Evolutionary conservation across 2,329 filamentous ascomycete species (phyloP).

Genomic region (Paecilomyces dactylethromorphus): DNA sequence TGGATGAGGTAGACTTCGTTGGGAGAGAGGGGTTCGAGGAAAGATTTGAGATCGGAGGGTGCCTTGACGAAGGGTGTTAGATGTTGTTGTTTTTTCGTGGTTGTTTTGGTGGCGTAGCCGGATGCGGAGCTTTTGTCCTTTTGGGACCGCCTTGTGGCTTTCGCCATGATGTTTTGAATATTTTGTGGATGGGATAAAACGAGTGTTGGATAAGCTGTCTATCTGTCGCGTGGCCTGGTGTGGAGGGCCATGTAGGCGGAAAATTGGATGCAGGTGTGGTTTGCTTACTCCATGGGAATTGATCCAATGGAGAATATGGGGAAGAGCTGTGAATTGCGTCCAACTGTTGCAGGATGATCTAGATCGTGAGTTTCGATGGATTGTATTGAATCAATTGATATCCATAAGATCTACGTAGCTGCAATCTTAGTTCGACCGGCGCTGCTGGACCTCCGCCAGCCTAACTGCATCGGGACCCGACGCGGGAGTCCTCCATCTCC

Average conservation of each 20-base stretch:
- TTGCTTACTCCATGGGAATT: neutral
- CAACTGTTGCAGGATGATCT: neutral
- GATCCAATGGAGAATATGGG: neutral
- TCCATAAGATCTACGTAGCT: neutral
- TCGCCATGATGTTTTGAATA: conserved; percentile 23
- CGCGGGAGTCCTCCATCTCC: neutral
- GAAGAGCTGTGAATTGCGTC: neutral
- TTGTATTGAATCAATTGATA: too few species aligned
- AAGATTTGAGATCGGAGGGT: conserved; percentile 56
- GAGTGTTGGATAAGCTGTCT: neutral
- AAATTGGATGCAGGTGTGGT: neutral
- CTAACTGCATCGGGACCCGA: neutral
- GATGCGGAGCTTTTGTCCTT: conserved; percentile 22
- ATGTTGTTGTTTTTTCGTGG: conserved; percentile 17
- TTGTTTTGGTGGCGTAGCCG: conserved; percentile 22
- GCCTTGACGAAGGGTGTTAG: conserved; percentile 64
- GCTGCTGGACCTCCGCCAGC: neutral
- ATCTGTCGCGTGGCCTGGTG: neutral
- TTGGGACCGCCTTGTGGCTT: conserved; percentile 22
- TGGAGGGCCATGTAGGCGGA: neutral
- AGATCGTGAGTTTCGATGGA: neutral
- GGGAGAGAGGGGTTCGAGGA: conserved; percentile 60
- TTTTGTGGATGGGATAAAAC: neutral
- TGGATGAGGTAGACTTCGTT: conserved; percentile 77
- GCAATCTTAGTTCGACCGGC: neutral